Percentiles rank a stretch among this genome's conserved stretches.
Conservation (phyloP, 2,329 filamentous ascomycete genomes). For the Pseudogymnoascus destructans region DNA sequence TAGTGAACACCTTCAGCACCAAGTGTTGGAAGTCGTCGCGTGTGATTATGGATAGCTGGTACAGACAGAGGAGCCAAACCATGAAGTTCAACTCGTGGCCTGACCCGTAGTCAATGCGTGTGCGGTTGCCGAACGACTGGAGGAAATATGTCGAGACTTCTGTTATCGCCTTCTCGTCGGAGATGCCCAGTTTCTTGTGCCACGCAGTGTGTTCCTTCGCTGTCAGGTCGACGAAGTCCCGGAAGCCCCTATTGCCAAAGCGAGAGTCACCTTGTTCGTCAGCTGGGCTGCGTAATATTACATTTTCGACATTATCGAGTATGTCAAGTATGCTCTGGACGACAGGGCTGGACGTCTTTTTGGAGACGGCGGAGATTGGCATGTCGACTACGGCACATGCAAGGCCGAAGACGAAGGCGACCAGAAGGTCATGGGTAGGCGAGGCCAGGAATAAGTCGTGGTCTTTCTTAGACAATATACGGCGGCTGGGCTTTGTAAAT, state of each 20-base stretch:
- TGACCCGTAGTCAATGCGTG: conserved; percentile 89
- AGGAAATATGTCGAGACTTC: conserved; percentile 72
- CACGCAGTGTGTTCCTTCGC: conserved; percentile 40
- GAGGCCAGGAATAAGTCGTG: conserved; percentile 72
- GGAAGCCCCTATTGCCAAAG: conserved; percentile 90
- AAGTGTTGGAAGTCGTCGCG: conserved; percentile 57
- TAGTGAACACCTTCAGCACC: conserved; percentile 64
- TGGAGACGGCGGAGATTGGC: conserved; percentile 48
- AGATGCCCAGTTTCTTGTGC: conserved; percentile 49
- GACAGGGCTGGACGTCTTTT: conserved; percentile 37
- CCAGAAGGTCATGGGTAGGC: conserved; percentile 59
- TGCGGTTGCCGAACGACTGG: conserved; percentile 74
- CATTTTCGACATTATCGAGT: conserved; percentile 52
- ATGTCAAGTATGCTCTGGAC: conserved; percentile 55
- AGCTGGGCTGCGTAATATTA: conserved; percentile 60
- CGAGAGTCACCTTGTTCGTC: conserved; percentile 78
- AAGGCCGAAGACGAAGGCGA: conserved; percentile 76
- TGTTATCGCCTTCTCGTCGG: conserved; percentile 38
- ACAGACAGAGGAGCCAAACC: conserved; percentile 90
- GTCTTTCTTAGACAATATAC: conserved; percentile 71
- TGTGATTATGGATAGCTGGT: conserved; percentile 57
- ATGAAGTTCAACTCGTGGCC: conserved; percentile 96
- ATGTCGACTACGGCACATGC: conserved; percentile 66
- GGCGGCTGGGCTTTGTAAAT: conserved; percentile 56
- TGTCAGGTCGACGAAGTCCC: conserved; percentile 61